These are phyloP conservation scores for Withania somnifera DNA, from an alignment of 305 asterid genomes.

Conservation along the genomic window DNA sequence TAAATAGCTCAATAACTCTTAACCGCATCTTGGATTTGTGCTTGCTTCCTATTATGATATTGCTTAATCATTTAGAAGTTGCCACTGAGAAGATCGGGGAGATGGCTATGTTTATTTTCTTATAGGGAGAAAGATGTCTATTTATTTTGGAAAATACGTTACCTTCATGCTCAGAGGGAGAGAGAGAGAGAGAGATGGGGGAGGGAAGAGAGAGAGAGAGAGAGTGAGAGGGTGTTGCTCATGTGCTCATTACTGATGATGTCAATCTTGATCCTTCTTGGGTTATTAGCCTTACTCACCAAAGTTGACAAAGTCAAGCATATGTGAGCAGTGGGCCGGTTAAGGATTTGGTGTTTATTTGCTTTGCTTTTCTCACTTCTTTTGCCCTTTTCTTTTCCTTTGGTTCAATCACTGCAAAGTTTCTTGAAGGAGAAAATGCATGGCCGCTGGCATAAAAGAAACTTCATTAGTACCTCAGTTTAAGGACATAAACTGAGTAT, in stretches of 20 bases:
- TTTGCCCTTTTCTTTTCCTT: not conserved
- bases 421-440: not conserved
- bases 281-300: not conserved
- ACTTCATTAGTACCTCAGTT: not conserved
- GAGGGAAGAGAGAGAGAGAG: not conserved
- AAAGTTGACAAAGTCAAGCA: not conserved
- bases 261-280: not conserved
- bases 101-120: not conserved
- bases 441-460: not conserved
- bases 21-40: not conserved
- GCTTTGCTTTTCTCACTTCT: not conserved
- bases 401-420: not conserved
- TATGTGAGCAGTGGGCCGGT: not conserved
- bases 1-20: not conserved
- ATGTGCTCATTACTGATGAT: not conserved
- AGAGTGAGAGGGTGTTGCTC: not conserved
- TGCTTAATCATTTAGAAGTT: not conserved
- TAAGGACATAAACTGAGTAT: not conserved
- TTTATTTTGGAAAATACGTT: not conserved
- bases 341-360: not conserved
- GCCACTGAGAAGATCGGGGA: not conserved
- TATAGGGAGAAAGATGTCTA: not conserved
- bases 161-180: not conserved
- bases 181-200: not conserved
- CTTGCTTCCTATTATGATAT: not conserved